Evolutionary conservation across 169 alveolate genomes (phyloP), one percentile per base, ranked within the genome.

Genomic region (Blepharisma undulans): DNA sequence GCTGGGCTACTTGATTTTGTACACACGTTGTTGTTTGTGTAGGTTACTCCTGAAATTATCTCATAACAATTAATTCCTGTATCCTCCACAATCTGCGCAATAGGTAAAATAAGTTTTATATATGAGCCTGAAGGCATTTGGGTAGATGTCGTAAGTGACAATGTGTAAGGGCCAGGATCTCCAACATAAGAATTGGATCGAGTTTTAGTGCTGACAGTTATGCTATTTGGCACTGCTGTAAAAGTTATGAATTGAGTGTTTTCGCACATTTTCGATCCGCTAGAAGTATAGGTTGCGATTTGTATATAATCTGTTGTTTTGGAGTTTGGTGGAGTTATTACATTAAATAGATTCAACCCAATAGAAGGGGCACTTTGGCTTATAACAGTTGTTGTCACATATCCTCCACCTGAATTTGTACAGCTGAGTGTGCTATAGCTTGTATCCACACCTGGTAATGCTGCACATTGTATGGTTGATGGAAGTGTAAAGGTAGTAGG

Each of bases 261-360:
- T 36, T 29, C 29, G n/a, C 91, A 86, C 27, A 86, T 72, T n/a
- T 61, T n/a, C 10, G 25, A 22, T 25, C 33, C 36, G 7, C 25
- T 30, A 19, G 89, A 1, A 0, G 89, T 82, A 30, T 78, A 78
- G 8, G 34, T 27, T 27, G 29, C 21, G 16, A 60, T 22, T 30
- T 82, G 33, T 22, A 82, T 22, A 30, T 36, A 82, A 25, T 82
- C 89, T 22, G 89, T 82, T 21, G 77, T 82, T 10, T 32, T 22
- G 1, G 27, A 32, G 22, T 82, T 82, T 12, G 72, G 89, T 21
- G 89, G 89, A 33, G 14, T 18, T 21, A 60, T 36, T 0, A 82
- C 29, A 22, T 25, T 36, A n/a, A 19, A 4, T 16, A 82, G n/a
- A 27, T 30, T 32, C 10, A 82, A 14, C 10, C n/a, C 76, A 21